These are phyloP conservation scores for Oidium heveae DNA, from an alignment of 2,329 filamentous ascomycete genomes.

Conservation along the genomic window DNA sequence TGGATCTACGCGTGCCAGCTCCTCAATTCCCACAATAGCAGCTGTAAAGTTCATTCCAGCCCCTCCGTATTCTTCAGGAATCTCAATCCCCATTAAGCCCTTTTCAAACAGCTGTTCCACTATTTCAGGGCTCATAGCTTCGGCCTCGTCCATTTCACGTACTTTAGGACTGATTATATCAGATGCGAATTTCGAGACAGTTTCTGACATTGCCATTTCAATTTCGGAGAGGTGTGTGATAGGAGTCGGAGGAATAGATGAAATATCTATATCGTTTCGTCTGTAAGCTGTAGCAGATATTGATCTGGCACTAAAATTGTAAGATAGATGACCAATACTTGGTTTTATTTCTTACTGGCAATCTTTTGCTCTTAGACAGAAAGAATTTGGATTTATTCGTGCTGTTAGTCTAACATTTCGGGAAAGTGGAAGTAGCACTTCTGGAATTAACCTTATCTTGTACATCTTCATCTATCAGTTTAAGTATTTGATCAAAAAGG, in stretches of 20 bases:
- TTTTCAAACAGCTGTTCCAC: conserved; percentile 94
- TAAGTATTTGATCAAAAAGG: too few relatives aligned
- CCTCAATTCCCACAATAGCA: conserved; percentile 89
- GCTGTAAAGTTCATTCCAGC: conserved; percentile 98
- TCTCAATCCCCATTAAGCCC: conserved; percentile 90
- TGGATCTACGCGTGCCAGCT: conserved; percentile 79
- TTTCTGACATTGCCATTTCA: conserved; percentile 69
- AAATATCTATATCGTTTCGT: conserved; percentile 35
- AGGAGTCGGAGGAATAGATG: conserved; percentile 64
- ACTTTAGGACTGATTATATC: conserved; percentile 77
- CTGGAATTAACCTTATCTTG: too few relatives aligned
- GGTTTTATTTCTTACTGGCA: too few relatives aligned
- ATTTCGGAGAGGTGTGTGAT: conserved; percentile 83
- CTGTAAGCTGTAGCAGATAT: conserved; percentile 35
- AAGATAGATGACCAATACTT: too few relatives aligned
- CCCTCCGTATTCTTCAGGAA: conserved; percentile 88
- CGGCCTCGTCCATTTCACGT: conserved; percentile 92
- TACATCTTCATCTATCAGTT: too few relatives aligned
- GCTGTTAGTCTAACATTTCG: too few relatives aligned
- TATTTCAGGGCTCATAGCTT: conserved; percentile 68
- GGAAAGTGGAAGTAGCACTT: too few relatives aligned
- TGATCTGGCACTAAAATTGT: conserved; percentile 18
- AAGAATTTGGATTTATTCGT: too few relatives aligned
- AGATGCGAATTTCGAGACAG: conserved; percentile 72
- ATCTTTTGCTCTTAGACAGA: too few relatives aligned